These are phyloP conservation scores for Entamoeba invadens DNA, from an alignment of 208 protist genomes.

Conservation along the genomic window DNA sequence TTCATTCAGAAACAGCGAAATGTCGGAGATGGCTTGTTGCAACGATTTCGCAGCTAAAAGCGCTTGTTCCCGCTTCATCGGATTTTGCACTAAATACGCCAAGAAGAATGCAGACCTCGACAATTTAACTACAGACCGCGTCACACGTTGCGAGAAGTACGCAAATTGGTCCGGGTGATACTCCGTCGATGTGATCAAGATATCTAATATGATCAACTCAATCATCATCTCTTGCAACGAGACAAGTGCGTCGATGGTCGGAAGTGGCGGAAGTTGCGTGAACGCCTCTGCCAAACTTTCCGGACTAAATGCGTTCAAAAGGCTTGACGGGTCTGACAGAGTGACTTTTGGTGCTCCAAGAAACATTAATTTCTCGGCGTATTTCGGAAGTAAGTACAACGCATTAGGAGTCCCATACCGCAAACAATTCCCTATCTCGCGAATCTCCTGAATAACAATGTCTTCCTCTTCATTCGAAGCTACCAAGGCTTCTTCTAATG, in stretches of 20 bases:
- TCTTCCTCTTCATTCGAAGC: not conserved
- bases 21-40: not conserved
- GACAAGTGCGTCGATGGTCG: not conserved
- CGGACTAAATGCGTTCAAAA: not conserved
- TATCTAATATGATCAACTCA: not conserved
- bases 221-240: not conserved
- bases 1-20: not conserved
- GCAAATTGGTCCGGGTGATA: not conserved
- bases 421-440: not conserved
- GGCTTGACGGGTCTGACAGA: not conserved
- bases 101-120: not conserved
- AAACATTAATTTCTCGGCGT: not conserved
- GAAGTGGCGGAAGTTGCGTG: not conserved
- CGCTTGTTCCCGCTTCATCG: not conserved
- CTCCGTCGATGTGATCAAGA: not conserved
- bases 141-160: not conserved
- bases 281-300: not conserved
- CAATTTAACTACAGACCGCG: not conserved
- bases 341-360: not conserved
- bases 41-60: not conserved
- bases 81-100: not conserved
- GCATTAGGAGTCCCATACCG: not conserved
- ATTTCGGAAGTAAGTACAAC: not conserved
- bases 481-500: not conserved
- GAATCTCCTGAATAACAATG: not conserved